Base-by-base conservation (phyloP, 441 rosid genomes). In the Omphalea diandra region DNA sequence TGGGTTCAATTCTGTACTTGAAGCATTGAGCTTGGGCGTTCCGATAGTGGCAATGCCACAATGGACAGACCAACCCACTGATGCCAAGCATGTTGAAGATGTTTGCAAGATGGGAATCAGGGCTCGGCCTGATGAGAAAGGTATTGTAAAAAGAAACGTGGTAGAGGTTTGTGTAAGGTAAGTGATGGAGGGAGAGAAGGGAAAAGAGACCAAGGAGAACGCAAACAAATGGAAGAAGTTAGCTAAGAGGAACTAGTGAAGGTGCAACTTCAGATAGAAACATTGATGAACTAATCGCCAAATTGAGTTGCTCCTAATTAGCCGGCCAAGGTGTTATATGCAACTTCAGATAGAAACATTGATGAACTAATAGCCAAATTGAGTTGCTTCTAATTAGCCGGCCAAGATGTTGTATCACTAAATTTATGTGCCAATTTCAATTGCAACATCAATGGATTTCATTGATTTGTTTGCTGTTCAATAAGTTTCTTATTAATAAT, bases 1-100 rank as follows among this genome's bases (percentile, higher is more conserved):
- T 55, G 75, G 75, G 27, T 56, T 43, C 44, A 72, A 72, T 46
- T 67, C 78, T 17, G 38, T 53, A 1, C 1, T 71, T 22, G 78
- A 74, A 46, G n/a, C n/a, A n/a, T n/a, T n/a, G n/a, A n/a, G n/a
- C n/a, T n/a, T n/a, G n/a, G n/a, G n/a, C n/a, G n/a, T n/a, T n/a
- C n/a, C n/a, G n/a, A n/a, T n/a, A n/a, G n/a, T n/a, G n/a, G n/a
- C n/a, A n/a, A n/a, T n/a, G n/a, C n/a, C n/a, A n/a, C n/a, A n/a
- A n/a, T n/a, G n/a, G n/a, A n/a, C n/a, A n/a, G n/a, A n/a, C n/a
- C n/a, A n/a, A n/a, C n/a, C n/a, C n/a, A n/a, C n/a, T n/a, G n/a
- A n/a, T n/a, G n/a, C n/a, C n/a, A n/a, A n/a, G n/a, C n/a, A n/a
- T 29, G 62, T 71, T 14, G 43, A 53, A 53, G 63, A 71, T 54